A percentile compares a stretch with the other conserved stretches of the same genome.
Evolutionary conservation across 345 rosid species (phyloP).

Genomic region (Moricandia arvensis): DNA sequence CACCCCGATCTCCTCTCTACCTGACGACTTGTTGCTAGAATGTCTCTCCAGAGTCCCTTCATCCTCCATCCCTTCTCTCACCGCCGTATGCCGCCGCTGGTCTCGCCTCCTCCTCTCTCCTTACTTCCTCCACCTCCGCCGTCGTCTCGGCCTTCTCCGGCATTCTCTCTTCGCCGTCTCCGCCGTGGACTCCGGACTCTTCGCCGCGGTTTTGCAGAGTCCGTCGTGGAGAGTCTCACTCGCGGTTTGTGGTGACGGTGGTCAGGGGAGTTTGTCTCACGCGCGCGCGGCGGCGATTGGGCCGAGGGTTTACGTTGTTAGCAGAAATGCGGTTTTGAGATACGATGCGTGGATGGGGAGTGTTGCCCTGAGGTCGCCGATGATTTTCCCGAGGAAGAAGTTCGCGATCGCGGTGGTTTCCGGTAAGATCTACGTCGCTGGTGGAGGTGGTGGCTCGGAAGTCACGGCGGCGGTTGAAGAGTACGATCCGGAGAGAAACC

Average conservation of each 20-base stretch:
- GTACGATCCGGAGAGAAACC: slow-evolving; percentile 65
- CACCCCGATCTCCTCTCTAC: slow-evolving; percentile 51
- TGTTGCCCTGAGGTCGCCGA: slow-evolving; percentile 48
- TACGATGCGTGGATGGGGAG: slow-evolving; percentile 64
- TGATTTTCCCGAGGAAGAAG: slow-evolving; percentile 59
- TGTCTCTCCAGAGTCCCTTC: slow-evolving; percentile 75
- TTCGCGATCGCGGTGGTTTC: slow-evolving; percentile 68
- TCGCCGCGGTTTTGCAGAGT: slow-evolving; percentile 48
- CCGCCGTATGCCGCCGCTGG: slow-evolving; percentile 88
- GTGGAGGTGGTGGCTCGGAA: slow-evolving; percentile 55
- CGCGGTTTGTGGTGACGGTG: slow-evolving; percentile 23
- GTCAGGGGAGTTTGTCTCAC: slow-evolving; percentile 42
- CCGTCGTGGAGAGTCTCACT: slow-evolving; percentile 42
- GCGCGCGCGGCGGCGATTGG: slow-evolving; percentile 67
- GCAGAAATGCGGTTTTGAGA: slow-evolving; percentile 47
- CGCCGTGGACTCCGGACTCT: slow-evolving; percentile 44
- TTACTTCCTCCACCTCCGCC: slow-evolving; percentile 65
- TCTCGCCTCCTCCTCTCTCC: slow-evolving; percentile 63
- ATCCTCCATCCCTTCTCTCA: slow-evolving; percentile 57
- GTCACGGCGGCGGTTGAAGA: slow-evolving; percentile 70
- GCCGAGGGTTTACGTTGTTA: slow-evolving; percentile 58
- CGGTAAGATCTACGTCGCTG: slow-evolving; percentile 72
- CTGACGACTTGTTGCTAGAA: slow-evolving; percentile 77
- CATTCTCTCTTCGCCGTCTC: slow-evolving; percentile 65
- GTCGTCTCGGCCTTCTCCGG: slow-evolving; percentile 47